phyloP scores from a whole-genome alignment of 164 flowering plant species.

The Macadamia integrifolia region DNA sequence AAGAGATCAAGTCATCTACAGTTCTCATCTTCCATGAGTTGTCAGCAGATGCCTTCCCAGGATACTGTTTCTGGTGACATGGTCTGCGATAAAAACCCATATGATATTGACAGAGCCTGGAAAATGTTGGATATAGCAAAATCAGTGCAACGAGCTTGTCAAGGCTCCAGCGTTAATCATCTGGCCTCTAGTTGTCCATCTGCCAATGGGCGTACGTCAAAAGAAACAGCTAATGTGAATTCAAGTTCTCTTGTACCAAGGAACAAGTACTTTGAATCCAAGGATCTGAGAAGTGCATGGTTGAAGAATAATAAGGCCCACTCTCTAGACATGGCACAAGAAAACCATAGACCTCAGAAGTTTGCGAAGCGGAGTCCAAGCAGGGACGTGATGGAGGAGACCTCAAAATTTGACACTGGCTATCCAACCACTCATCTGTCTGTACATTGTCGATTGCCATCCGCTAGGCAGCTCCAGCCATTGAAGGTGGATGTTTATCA shows the following conservation, averaged over 20 bases:
- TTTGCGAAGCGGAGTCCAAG: slow-evolving; percentile 10
- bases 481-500: slow-evolving; percentile 4
- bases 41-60: slow-evolving; percentile 1
- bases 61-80: slow-evolving; percentile 7
- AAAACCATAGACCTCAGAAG: slow-evolving; percentile 6
- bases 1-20: slow-evolving; percentile 10
- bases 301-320: slow-evolving; percentile 6
- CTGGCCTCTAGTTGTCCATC: slow-evolving; percentile 9
- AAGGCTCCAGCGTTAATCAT: slow-evolving; percentile 2
- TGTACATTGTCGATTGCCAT: neutral
- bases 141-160: slow-evolving; percentile 17
- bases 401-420: neutral
- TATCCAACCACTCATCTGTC: slow-evolving; percentile 9
- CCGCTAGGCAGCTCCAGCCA: slow-evolving; percentile 7
- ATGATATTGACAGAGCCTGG: slow-evolving; percentile 66
- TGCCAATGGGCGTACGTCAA: slow-evolving; percentile 9
- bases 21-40: slow-evolving; percentile 18
- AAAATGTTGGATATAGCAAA: slow-evolving; percentile 61
- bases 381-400: slow-evolving; percentile 8
- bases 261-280: slow-evolving; percentile 7
- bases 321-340: slow-evolving; percentile 7
- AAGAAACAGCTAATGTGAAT: slow-evolving; percentile 12
- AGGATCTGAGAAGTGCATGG: slow-evolving; percentile 7
- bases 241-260: slow-evolving; percentile 6
- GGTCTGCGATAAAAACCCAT: slow-evolving; percentile 5